These are phyloP conservation scores for Phlyctochytrium bullatum DNA, from an alignment of 192 early-diverging fungal species.

Conservation along the genomic window DNA sequence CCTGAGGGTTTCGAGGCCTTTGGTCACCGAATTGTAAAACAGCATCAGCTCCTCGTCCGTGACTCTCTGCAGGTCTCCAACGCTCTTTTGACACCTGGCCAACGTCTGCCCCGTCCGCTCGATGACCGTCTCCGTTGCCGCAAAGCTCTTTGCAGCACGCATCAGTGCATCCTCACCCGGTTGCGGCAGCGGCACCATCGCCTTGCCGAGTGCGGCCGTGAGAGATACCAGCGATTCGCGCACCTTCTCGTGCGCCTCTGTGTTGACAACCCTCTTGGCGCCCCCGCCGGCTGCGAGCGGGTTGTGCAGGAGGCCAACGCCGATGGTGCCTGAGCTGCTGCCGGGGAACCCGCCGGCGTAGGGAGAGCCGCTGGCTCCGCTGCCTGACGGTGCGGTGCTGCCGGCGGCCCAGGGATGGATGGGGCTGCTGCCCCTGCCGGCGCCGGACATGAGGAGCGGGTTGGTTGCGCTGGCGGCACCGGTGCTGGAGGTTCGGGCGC, in stretches of 20 bases:
- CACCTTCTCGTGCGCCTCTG: neutral
- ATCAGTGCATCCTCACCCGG: neutral
- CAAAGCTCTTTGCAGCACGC: neutral
- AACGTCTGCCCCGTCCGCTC: conserved; percentile 6
- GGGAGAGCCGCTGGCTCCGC: too few species aligned
- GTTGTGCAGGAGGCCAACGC: neutral
- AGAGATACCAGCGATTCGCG: neutral
- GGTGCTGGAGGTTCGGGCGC: neutral
- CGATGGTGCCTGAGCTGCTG: neutral
- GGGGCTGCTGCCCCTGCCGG: neutral
- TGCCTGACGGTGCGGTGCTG: too few species aligned
- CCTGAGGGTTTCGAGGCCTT: neutral
- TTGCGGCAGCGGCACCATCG: neutral
- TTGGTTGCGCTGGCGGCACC: neutral
- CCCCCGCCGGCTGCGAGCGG: neutral
- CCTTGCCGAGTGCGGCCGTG: neutral
- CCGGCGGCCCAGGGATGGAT: too few species aligned
- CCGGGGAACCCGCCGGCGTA: neutral
- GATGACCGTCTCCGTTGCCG: conserved; percentile 2
- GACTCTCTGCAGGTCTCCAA: neutral
- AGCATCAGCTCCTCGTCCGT: neutral
- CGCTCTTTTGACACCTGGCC: neutral
- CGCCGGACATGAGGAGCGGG: neutral
- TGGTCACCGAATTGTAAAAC: neutral
- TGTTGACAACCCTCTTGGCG: neutral